phyloP scores from a whole-genome alignment of 2,329 filamentous ascomycete genomes.

The Ophiocordyceps unilateralis region DNA sequence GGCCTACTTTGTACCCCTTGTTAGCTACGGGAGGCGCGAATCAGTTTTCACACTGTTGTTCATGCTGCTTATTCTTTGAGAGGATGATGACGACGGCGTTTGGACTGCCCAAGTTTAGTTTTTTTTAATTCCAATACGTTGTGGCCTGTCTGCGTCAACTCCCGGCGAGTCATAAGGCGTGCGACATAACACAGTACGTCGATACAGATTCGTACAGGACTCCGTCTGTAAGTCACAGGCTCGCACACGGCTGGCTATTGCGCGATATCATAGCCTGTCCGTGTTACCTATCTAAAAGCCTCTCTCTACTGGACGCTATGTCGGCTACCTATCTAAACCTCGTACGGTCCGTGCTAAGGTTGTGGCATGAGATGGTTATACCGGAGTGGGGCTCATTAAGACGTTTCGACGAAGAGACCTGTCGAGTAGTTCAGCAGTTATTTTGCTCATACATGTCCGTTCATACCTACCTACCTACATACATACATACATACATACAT shows the following conservation, averaged over 20 bases:
- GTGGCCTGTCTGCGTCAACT: too few relatives aligned
- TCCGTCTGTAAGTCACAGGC: too few relatives aligned
- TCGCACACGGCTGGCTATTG: too few relatives aligned
- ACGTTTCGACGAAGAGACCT: not conserved
- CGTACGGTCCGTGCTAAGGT: not conserved
- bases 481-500: not conserved
- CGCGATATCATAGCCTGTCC: not conserved
- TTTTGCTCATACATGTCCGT: not conserved
- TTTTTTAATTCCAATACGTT: too few relatives aligned
- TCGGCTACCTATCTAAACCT: too few relatives aligned
- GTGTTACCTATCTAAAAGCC: not conserved
- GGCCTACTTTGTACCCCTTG: too few relatives aligned
- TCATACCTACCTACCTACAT: not conserved
- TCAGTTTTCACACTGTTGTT: not conserved
- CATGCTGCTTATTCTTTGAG: too few relatives aligned
- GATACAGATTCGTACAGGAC: too few relatives aligned
- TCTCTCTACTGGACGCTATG: too few relatives aligned
- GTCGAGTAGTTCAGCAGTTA: not conserved
- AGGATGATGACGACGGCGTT: too few relatives aligned
- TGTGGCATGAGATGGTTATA: not conserved
- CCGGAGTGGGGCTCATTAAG: not conserved
- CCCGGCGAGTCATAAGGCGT: not conserved
- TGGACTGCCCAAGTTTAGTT: too few relatives aligned
- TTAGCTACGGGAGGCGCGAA: too few relatives aligned
- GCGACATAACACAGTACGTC: not conserved